A percentile compares a stretch with the other conserved stretches of the same genome.
phyloP scores from a whole-genome alignment of 208 protist genomes.

The Wallacemonas sp. region DNA sequence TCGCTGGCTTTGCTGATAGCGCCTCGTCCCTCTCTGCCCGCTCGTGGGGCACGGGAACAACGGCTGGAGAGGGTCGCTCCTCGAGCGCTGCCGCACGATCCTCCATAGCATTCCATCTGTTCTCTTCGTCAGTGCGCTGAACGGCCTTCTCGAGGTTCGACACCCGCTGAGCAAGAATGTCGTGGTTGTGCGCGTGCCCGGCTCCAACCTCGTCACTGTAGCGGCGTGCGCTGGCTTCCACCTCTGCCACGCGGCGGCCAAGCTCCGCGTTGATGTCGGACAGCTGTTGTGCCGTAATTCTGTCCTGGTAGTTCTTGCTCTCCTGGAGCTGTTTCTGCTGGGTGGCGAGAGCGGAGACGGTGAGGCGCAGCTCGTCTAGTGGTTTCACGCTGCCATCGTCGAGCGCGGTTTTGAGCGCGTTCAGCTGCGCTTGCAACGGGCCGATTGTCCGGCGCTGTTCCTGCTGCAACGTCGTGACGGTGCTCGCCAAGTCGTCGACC shows the following conservation, averaged over 20 bases:
- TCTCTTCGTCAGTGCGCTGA: not conserved
- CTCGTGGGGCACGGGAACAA: too few relatives aligned
- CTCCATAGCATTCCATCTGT: not conserved
- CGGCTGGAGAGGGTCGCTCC: not conserved
- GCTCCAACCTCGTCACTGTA: not conserved
- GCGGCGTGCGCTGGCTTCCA: not conserved
- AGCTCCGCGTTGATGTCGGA: constrained; percentile 3
- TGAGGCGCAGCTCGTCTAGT: not conserved
- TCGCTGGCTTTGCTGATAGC: too few relatives aligned
- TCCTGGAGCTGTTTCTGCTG: constrained; percentile 6
- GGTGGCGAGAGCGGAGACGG: not conserved
- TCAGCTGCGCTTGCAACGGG: constrained; percentile 3
- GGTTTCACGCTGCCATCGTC: not conserved
- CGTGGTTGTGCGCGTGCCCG: not conserved
- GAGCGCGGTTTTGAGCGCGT: not conserved
- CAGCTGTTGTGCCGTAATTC: constrained; percentile 10
- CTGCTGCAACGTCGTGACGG: not conserved
- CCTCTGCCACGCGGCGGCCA: not conserved
- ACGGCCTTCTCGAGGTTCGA: not conserved
- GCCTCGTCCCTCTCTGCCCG: too few relatives aligned
- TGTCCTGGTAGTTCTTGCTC: constrained; percentile 15
- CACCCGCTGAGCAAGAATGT: not conserved
- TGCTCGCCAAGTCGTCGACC: not conserved
- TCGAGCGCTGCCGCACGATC: not conserved
- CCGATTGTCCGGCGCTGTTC: not conserved